Evolutionary conservation across 1,139 yeast genomes (phyloP).

Genomic region (Debaryomyces sp.): DNA sequence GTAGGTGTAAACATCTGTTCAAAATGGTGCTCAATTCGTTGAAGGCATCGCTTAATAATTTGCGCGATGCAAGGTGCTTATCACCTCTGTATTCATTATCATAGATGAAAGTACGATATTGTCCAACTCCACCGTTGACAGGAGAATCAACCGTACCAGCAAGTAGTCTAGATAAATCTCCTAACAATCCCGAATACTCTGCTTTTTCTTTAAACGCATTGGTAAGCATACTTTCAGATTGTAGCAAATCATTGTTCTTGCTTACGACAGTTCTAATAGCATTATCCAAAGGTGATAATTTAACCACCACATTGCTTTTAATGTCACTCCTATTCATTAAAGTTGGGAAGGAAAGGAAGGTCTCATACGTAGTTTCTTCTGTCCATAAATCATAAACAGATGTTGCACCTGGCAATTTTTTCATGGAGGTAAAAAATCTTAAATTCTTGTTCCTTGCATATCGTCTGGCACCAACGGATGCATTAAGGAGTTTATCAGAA

Average conservation of each 20-base stretch:
- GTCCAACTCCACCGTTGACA: slow-evolving; percentile 90
- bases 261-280: slow-evolving; percentile 69
- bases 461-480: slow-evolving; percentile 63
- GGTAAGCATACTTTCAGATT: slow-evolving; percentile 65
- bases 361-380: slow-evolving; percentile 80
- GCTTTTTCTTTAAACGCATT: slow-evolving; percentile 58
- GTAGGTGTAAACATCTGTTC: slow-evolving; percentile 68
- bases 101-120: slow-evolving; percentile 70
- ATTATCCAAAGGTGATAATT: slow-evolving; percentile 83
- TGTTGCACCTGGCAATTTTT: slow-evolving; percentile 75
- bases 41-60: slow-evolving; percentile 61
- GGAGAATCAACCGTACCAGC: slow-evolving; percentile 93
- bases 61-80: slow-evolving; percentile 47
- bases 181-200: slow-evolving; percentile 53
- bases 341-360: slow-evolving; percentile 81
- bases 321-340: slow-evolving; percentile 85
- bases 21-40: slow-evolving; percentile 69
- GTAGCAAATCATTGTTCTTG: slow-evolving; percentile 73
- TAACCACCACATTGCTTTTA: slow-evolving; percentile 50
- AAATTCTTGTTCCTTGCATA: slow-evolving; percentile 74
- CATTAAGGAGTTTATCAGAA: slow-evolving; percentile 47
- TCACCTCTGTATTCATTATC: slow-evolving; percentile 41
- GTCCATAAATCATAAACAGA: slow-evolving; percentile 84
- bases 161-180: slow-evolving; percentile 73
- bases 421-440: slow-evolving; percentile 67